Evolutionary conservation across 139 green algal species (phyloP), one percentile per base, ranked within the genome.

Genomic region (Chlorella vulgaris): DNA sequence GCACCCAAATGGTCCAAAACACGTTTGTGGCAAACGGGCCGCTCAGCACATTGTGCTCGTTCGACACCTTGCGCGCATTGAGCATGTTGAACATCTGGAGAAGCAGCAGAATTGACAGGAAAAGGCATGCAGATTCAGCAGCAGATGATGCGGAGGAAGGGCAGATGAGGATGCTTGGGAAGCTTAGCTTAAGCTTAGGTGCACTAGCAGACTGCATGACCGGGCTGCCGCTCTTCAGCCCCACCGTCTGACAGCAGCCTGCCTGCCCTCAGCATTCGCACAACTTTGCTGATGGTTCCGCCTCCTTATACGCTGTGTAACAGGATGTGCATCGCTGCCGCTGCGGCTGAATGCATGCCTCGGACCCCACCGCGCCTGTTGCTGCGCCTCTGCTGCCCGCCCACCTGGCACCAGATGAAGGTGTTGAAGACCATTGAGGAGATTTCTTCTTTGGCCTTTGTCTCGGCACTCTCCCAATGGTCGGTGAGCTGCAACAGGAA

Each of bases 351-450:
- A n/a, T n/a, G n/a, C n/a, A n/a, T n/a, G n/a, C n/a, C n/a, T n/a
- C n/a, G n/a, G n/a, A n/a, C n/a, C n/a, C n/a, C n/a, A n/a, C n/a
- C n/a, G n/a, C n/a, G n/a, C n/a, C n/a, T n/a, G n/a, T 31, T 65
- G 55, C 5, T 28, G 5, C 18, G 15, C 18, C 22, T 28, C 22
- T 8, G 22, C 18, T 65, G 29, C 91, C 79, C 2, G 90, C 79
- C 78, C 94, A 95, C 74, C 90, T 96, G 92, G 70, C 89, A 98
- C 82, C 88, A 98, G 83, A 99, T 98, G 89, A 99, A 99, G 58
- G 90, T 87, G 86, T 98, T 98, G 94, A 98, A 98, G 42, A 98
- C 92, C 55, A 98, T 82, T 13, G 91, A 94, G 80, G 94, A 93
- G 61, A 74, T 68, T 51, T 84, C 74, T 28, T 75, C 78, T 43